Percentiles rank a stretch among this genome's conserved stretches.
phyloP scores from a whole-genome alignment of 208 protist species.

The Acanthamoeba healyi region DNA sequence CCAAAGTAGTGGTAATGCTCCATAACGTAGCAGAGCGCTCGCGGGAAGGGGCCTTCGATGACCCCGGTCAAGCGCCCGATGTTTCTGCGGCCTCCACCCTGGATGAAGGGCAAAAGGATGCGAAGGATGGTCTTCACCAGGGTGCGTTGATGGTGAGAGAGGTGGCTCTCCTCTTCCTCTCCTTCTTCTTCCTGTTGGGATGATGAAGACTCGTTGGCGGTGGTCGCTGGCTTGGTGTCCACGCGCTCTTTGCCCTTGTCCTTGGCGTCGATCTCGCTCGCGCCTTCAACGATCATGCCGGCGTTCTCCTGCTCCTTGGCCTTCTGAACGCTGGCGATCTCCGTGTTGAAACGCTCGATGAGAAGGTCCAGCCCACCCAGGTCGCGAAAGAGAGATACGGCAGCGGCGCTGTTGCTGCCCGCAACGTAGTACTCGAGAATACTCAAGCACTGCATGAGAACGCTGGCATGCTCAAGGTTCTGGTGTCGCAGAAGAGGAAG shows the following conservation, averaged over 20 bases:
- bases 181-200: not conserved
- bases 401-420: conserved; percentile 46
- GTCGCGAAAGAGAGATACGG: conserved; percentile 60
- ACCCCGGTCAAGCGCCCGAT: conserved; percentile 35
- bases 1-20: conserved; percentile 69
- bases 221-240: not conserved
- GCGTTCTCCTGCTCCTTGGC: conserved; percentile 26
- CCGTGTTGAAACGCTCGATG: conserved; percentile 63
- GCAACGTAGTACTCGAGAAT: conserved; percentile 69
- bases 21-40: conserved; percentile 52
- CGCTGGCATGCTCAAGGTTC: conserved; percentile 19
- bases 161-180: conserved; percentile 6
- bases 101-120: conserved; percentile 69
- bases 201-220: not conserved
- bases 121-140: conserved; percentile 56
- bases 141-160: conserved; percentile 34
- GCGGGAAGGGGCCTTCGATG: conserved; percentile 53
- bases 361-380: conserved; percentile 66
- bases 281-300: not conserved
- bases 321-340: conserved; percentile 49
- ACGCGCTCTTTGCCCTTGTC: conserved; percentile 31
- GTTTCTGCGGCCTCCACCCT: conserved; percentile 40
- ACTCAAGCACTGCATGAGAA: conserved; percentile 68
- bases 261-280: not conserved
- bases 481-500: conserved; percentile 64